phyloP scores from a whole-genome alignment of 352 stramenopile species.

The Pythium pyrilobum region DNA sequence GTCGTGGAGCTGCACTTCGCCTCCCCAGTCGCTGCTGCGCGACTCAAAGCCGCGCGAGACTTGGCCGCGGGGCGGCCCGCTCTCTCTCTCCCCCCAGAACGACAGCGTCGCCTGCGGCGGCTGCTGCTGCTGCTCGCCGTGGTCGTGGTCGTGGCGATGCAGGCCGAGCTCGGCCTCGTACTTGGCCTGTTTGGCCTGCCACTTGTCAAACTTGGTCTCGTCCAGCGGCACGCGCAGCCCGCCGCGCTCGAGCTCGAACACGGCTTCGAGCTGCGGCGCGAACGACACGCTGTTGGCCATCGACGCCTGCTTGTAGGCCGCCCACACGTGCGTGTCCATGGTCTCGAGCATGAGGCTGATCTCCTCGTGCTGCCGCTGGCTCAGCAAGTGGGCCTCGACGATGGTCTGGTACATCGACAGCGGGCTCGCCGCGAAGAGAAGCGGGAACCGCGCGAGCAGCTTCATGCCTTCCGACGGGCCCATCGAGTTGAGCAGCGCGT shows the following conservation, averaged over 20 bases:
- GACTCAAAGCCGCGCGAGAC: conserved; percentile 61
- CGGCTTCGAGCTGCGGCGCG: conserved; percentile 58
- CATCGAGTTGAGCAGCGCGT: conserved; percentile 60
- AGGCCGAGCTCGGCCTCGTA: conserved; percentile 32
- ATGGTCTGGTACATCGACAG: conserved; percentile 77
- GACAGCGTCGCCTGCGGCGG: background rate
- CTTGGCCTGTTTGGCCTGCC: conserved; percentile 48
- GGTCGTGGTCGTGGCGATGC: background rate
- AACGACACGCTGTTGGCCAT: conserved; percentile 49
- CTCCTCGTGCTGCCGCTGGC: conserved; percentile 55
- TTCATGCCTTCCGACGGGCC: conserved; percentile 50
- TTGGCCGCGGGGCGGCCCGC: background rate
- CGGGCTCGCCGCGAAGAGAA: conserved; percentile 58
- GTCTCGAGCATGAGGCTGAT: conserved; percentile 71
- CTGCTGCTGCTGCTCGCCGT: background rate
- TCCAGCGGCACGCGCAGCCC: conserved; percentile 35
- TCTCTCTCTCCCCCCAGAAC: background rate
- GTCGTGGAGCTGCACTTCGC: conserved; percentile 82
- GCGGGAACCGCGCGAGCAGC: conserved; percentile 49
- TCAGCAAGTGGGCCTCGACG: conserved; percentile 64
- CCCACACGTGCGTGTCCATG: conserved; percentile 79
- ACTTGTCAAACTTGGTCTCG: conserved; percentile 41
- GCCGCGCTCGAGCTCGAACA: conserved; percentile 61
- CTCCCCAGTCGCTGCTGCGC: conserved; percentile 82
- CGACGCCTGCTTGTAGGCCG: conserved; percentile 64